These are phyloP conservation scores for Silene noctiflora DNA, from an alignment of 179 eudicot species.

Conservation along the genomic window DNA sequence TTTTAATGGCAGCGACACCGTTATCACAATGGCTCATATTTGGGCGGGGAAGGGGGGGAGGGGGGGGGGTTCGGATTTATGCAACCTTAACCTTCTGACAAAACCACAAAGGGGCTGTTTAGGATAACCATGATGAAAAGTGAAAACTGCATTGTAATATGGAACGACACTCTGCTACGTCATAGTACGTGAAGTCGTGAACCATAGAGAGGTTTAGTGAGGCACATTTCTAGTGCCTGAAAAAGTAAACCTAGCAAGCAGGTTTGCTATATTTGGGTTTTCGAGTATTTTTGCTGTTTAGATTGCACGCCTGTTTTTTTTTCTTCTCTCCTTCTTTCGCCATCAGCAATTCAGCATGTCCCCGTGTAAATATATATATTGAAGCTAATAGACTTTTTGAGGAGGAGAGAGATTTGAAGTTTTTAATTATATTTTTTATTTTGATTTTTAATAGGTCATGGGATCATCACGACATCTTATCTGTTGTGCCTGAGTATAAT, in stretches of 20 bases:
- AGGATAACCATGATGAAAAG: no score
- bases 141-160: no score
- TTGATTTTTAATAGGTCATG: slow-evolving; percentile 65
- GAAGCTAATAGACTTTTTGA: background rate
- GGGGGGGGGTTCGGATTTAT: no score
- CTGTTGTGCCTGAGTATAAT: slow-evolving; percentile 77
- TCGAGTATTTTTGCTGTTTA: background rate
- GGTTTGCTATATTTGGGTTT: background rate
- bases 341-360: background rate
- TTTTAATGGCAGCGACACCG: no score
- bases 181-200: no score
- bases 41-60: no score
- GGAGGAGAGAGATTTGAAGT: background rate
- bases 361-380: background rate
- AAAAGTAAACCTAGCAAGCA: background rate
- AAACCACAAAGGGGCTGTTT: no score
- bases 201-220: no score
- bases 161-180: no score
- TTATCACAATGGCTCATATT: no score
- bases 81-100: no score
- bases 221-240: background rate
- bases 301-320: background rate
- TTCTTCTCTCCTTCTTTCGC: background rate
- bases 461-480: slow-evolving; percentile 90
- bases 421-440: background rate